Base-by-base conservation (phyloP, 495 filamentous ascomycete genomes). In the Lophiotrema nucula region DNA sequence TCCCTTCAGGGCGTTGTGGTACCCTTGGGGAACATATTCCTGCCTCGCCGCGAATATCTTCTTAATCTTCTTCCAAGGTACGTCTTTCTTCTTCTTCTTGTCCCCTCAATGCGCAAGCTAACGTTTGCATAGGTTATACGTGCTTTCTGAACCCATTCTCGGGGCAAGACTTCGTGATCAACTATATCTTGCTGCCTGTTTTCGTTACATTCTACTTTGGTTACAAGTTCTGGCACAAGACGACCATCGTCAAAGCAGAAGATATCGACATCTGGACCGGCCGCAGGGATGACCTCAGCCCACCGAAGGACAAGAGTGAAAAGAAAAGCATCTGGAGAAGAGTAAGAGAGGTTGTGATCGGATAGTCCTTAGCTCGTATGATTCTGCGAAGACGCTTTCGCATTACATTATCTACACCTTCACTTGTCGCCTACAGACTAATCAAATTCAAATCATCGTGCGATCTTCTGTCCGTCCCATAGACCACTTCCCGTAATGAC, bases 111-210 rank as follows among this genome's bases (percentile, higher is more conserved):
- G n/a, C n/a, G n/a, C n/a, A n/a, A n/a, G n/a, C n/a, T n/a, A n/a
- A n/a, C n/a, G n/a, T n/a, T n/a, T n/a, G 37, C n/a, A 19, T 47
- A 60, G 56, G 58, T 21, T 80, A 80, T 45, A 77, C 76, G 11
- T 74, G 73, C 13, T 78, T 79, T 38, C 53, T 80, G 37, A 77
- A 71, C 22, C 84, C 84, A 0, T 88, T 83, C 53, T 76, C 76
- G 35, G 77, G 76, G 1, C 77, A 76, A 2, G 74, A 77, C 21
- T 87, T 89, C 62, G 81, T 89, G 12, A 79, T 85, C 47, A 83
- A 80, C 21, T 89, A 89, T 64, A 82, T 89, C 54, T 67, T 88
- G 4, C 60, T 89, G 18, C 84, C 84, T 2, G 76, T 89, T 0
- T 89, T 87, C 58, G 72, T 74, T 8, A 52, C 86, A 5, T 81